These are phyloP conservation scores for Pseudozyma thailandica DNA, from an alignment of 1,284 basidiomycete species.

Conservation along the genomic window DNA sequence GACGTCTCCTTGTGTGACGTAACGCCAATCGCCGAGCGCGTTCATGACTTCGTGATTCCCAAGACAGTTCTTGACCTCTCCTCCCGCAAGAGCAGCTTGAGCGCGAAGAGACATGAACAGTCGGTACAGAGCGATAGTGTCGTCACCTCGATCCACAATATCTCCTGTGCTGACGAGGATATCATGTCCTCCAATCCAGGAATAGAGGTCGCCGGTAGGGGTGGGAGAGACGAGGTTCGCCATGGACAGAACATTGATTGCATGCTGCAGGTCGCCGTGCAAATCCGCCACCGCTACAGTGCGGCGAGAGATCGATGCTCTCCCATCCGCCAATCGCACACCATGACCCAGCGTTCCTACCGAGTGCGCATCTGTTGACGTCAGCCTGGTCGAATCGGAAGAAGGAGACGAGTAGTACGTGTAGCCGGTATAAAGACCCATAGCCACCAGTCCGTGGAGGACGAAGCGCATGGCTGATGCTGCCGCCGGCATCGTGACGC, in stretches of 20 bases:
- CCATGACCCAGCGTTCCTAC: constrained; percentile 6
- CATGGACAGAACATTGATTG: constrained; percentile 60
- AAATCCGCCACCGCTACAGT: constrained; percentile 63
- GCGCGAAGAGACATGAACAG: constrained; percentile 55
- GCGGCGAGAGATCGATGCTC: constrained; percentile 26
- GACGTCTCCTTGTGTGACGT: constrained; percentile 69
- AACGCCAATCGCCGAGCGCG: constrained; percentile 69
- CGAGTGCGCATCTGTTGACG: background rate
- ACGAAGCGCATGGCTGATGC: constrained; percentile 18
- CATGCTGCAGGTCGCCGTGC: constrained; percentile 63
- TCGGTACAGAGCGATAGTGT: constrained; percentile 62
- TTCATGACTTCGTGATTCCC: constrained; percentile 68
- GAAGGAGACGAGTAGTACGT: constrained; percentile 12
- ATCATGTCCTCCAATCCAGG: constrained; percentile 58
- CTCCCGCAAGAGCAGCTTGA: constrained; percentile 46
- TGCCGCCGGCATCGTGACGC: constrained; percentile 6
- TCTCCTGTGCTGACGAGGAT: constrained; percentile 65
- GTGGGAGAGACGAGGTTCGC: constrained; percentile 39
- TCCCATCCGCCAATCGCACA: constrained; percentile 8
- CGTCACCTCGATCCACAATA: constrained; percentile 66
- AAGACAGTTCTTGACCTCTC: constrained; percentile 52
- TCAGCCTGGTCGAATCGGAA: background rate
- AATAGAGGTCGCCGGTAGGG: background rate
- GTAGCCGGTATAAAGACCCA: constrained; percentile 22
- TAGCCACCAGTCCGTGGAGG: constrained; percentile 17